Base-by-base conservation (phyloP, 2,329 filamentous ascomycete genomes). In the Xylariales sp. region DNA sequence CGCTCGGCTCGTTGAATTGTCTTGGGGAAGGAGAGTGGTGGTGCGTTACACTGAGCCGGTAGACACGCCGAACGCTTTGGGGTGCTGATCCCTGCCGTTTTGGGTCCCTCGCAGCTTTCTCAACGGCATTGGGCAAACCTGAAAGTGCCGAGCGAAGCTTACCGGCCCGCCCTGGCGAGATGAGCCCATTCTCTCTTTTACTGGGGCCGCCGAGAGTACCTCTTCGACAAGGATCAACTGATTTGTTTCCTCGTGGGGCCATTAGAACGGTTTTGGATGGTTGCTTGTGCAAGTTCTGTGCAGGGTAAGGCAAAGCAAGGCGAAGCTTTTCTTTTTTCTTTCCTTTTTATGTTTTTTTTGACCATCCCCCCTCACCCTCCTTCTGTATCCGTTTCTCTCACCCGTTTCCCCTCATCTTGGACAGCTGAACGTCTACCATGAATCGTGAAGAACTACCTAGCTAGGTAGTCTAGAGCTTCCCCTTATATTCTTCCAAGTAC, bases 71-170 rank as follows among this genome's bases (percentile, higher is more conserved):
- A 62, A 67, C 67, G 60, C 67, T 63, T 65, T 62, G 30, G 60
- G 57, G 43, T 16, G 69, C 43, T 32, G 67, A 71, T 71, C 67
- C 12, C 52, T 65, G 39, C 69, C 69, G 3, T 8, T 6, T 69
- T 58, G 10, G 41, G 67, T 41, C 28, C 55, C 67, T 67, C 62
- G 67, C 67, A 71, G 67, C 60, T 64, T 54, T 66, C 46, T 59
- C 62, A 71, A 69, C 67, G 69, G 69, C 69, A 69, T 68, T 71
- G 64, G 60, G 60, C 43, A 67, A 68, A 68, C 69, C 67, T 71
- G 55, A 65, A 71, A 69, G 67, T 71, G 69, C 69, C 69, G 69
- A 71, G 64, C 55, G 62, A 46, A 68, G 62, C 65, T 62, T 68
- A 70, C 68, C 68, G 65, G 62, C 58, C 68, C 65, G 68, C 68